These are phyloP conservation scores for Metschnikowia gruessii DNA, from an alignment of 805 yeast species.

Conservation along the genomic window DNA sequence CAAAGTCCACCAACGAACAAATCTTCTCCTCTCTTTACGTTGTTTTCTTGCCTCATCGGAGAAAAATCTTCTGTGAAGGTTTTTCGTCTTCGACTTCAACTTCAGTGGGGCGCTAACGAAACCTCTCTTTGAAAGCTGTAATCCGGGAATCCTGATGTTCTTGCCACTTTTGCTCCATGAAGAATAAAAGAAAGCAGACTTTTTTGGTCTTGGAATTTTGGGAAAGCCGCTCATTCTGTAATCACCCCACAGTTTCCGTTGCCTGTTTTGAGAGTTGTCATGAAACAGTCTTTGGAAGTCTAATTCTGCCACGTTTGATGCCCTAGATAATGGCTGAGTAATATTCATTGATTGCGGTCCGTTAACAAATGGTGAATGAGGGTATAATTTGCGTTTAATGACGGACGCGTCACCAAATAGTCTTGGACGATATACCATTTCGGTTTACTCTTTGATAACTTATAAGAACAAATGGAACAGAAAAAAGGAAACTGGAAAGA, in stretches of 20 bases:
- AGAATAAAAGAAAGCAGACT: constrained; percentile 51
- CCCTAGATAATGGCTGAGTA: constrained; percentile 42
- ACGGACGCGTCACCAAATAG: constrained; percentile 18
- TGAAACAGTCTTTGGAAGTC: constrained; percentile 21
- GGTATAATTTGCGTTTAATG: constrained; percentile 13
- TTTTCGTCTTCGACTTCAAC: constrained; percentile 34
- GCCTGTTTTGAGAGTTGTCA: constrained; percentile 14
- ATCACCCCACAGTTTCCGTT: constrained; percentile 25
- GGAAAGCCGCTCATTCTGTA: constrained; percentile 42
- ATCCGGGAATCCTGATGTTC: constrained; percentile 18
- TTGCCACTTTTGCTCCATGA: constrained; percentile 32
- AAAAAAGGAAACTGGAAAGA: not conserved
- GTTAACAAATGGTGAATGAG: constrained; percentile 26
- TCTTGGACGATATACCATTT: constrained; percentile 19
- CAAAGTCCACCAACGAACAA: constrained; percentile 52
- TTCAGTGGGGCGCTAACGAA: constrained; percentile 38
- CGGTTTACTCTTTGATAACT: not conserved
- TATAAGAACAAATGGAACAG: no score
- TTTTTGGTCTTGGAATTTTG: constrained; percentile 54
- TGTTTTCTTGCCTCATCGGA: constrained; percentile 41
- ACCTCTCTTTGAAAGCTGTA: constrained; percentile 29
- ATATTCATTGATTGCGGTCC: constrained; percentile 42
- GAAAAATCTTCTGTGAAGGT: constrained; percentile 39
- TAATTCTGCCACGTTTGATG: constrained; percentile 35
- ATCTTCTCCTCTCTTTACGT: constrained; percentile 39